Conservation (phyloP, 495 filamentous ascomycete species). For the Penicillium coffeae region DNA sequence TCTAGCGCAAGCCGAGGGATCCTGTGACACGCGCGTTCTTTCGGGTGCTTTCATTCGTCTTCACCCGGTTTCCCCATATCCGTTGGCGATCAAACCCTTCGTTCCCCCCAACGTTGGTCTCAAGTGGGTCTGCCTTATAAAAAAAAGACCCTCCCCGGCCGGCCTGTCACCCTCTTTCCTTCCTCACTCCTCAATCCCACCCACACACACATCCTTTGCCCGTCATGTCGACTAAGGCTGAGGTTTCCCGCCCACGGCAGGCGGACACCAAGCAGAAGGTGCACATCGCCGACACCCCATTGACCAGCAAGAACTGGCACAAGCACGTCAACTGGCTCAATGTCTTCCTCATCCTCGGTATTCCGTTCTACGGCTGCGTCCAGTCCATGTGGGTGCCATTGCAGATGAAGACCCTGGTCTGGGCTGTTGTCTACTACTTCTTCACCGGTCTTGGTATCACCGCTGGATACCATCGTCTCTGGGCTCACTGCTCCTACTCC, state of each 20-base stretch:
- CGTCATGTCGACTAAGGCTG: constrained; percentile 41
- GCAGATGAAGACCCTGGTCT: constrained; percentile 69
- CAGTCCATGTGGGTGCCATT: constrained; percentile 80
- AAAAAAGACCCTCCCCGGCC: constrained; percentile 17
- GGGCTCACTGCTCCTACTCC: constrained; percentile 94
- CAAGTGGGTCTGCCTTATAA: constrained; percentile 27
- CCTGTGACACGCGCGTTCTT: constrained; percentile 26
- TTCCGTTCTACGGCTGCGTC: constrained; percentile 74
- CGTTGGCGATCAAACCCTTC: constrained; percentile 22
- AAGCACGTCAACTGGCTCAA: constrained; percentile 98
- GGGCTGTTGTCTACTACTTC: constrained; percentile 87
- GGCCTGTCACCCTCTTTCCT: constrained; percentile 4
- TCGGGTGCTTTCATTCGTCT: constrained; percentile 6
- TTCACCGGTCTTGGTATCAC: constrained; percentile 87
- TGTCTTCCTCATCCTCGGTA: constrained; percentile 77
- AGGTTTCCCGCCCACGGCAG: constrained; percentile 33
- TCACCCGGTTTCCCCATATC: constrained; percentile 23
- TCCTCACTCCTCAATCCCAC: constrained; percentile 5
- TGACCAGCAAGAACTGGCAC: constrained; percentile 88
- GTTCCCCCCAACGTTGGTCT: constrained; percentile 28
- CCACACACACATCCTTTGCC: constrained; percentile 3
- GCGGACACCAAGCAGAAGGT: constrained; percentile 48
- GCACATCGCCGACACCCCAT: constrained; percentile 58
- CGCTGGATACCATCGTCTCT: constrained; percentile 84
- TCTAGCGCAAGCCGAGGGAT: constrained; percentile 28